A percentile compares a stretch with the other conserved stretches of the same genome.
Conservation (phyloP, 345 rosid species). For the Syzygium aqueum region DNA sequence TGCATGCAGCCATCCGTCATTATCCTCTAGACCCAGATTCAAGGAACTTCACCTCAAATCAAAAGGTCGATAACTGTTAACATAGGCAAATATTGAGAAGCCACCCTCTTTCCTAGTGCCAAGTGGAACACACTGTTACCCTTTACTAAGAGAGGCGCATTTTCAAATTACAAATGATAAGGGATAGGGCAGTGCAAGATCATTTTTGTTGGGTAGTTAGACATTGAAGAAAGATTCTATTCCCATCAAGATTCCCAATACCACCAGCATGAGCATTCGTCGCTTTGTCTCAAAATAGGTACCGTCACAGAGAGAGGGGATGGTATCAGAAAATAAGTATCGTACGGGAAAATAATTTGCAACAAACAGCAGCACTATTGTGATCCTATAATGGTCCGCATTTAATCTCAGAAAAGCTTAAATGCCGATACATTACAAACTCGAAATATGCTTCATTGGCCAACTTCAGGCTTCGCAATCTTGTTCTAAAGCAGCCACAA, state of each 20-base stretch:
- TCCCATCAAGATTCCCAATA: not conserved
- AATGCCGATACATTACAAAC: not conserved
- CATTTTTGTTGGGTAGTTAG: not conserved
- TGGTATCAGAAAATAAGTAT: not conserved
- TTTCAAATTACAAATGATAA: not conserved
- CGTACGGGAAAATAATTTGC: not conserved
- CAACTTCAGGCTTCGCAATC: not conserved
- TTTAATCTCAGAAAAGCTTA: not conserved
- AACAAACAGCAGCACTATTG: not conserved
- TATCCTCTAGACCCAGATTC: not conserved
- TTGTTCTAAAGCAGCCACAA: not conserved
- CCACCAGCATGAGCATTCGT: not conserved
- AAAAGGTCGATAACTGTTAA: not conserved
- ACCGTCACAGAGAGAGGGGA: not conserved
- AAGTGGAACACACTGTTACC: not conserved
- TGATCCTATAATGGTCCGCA: not conserved
- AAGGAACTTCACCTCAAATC: not conserved
- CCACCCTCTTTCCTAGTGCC: not conserved
- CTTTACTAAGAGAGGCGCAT: not conserved
- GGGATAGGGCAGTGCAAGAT: not conserved
- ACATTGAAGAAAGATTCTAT: not conserved
- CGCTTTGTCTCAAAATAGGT: not conserved
- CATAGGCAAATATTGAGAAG: not conserved
- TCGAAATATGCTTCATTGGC: not conserved
- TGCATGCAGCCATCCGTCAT: not conserved